Evolutionary conservation across 768 basidiomycete genomes (phyloP), one percentile per base, ranked within the genome.

Genomic region (Mycena polygramma): DNA sequence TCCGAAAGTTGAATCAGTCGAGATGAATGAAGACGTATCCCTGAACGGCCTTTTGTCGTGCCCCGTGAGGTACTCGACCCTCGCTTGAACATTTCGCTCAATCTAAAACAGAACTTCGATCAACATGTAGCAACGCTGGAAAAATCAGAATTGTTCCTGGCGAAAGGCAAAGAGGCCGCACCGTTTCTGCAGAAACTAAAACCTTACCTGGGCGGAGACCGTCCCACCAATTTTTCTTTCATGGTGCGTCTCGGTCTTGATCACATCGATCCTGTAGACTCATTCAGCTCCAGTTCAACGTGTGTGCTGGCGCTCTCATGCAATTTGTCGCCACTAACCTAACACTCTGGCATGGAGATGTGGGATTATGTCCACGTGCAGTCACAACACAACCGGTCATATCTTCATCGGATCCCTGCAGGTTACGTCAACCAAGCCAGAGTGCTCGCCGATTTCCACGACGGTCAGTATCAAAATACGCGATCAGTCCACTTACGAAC

Each of bases 301-400:
- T 87, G 76, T 30, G 83, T 73, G 3, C 58, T 20, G 8, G 8
- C 1, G 37, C 7, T 57, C 8, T 35, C 15, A 39, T n/a, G 24
- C n/a, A 20, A 22, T 24, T 35, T 57, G 22, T 41, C 14, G 13
- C 36, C 39, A 41, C 5, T 41, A 24, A 57, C 10, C 13, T n/a
- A n/a, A n/a, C n/a, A n/a, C n/a, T 35, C 30, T 24, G 22, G 22
- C 24, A 15, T 22, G 53, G 66, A 86, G 86, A 81, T 87, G 57
- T 88, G 76, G 71, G 86, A 88, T 70, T 89, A 83, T 67, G 85
- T 89, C 78, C 89, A 88, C 73, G 86, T 89, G 57, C 81, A 87
- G 63, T 79, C 68, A 64, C 86, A 87, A 55, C 88, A 90, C 77
- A 88, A 89, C 62, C 77, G 79, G 43, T 83, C 84, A 1, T 90